phyloP scores from a whole-genome alignment of 768 basidiomycete genomes.

The Hypsizygus marmoreus region DNA sequence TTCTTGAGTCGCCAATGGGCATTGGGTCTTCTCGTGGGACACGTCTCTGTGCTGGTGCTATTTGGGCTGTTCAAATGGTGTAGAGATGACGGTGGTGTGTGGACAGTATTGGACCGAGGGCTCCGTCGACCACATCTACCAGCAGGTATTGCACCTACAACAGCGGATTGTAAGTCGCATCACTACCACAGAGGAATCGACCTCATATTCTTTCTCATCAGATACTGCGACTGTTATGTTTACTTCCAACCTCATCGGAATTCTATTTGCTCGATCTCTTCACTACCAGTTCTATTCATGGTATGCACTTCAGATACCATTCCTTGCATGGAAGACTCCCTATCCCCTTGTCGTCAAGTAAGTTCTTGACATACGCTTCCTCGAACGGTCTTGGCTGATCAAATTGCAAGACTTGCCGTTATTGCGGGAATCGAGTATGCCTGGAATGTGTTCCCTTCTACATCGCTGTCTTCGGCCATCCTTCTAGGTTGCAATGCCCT shows the following conservation, averaged over 20 bases:
- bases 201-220: constrained; percentile 27
- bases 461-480: constrained; percentile 38
- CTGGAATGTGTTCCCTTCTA: constrained; percentile 90
- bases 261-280: constrained; percentile 88
- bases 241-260: constrained; percentile 90
- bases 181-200: no score
- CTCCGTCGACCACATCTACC: constrained; percentile 52
- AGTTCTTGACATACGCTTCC: constrained; percentile 21
- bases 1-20: constrained; percentile 74
- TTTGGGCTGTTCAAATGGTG: constrained; percentile 85
- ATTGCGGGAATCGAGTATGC: constrained; percentile 74
- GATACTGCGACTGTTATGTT: constrained; percentile 82
- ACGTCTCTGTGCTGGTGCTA: constrained; percentile 55
- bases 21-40: constrained; percentile 62
- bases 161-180: constrained; percentile 65
- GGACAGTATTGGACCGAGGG: constrained; percentile 54
- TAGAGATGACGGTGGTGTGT: constrained; percentile 65
- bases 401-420: constrained; percentile 53
- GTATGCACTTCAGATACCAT: constrained; percentile 91
- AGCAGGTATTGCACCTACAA: constrained; percentile 46
- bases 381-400: constrained; percentile 5
- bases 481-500: constrained; percentile 28
- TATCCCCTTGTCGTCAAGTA: constrained; percentile 68
- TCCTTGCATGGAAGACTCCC: constrained; percentile 74
- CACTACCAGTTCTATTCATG: constrained; percentile 99